Base-by-base conservation (phyloP, 176 grass and related monocot genomes). In the Sorghum bicolor region DNA sequence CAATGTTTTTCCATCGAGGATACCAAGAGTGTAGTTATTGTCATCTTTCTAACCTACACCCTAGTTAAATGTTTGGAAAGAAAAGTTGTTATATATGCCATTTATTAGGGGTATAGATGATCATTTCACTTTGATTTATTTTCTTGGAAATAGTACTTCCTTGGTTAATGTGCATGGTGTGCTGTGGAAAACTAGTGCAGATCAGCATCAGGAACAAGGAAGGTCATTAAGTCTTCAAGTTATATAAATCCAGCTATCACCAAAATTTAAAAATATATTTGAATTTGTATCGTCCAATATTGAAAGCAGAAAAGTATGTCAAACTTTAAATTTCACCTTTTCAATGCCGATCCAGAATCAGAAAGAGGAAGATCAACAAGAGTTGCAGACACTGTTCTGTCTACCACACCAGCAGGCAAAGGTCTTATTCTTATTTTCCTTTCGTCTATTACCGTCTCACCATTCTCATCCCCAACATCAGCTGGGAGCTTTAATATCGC, bases 391-490 rank as follows among this genome's bases (percentile, higher is more conserved):
- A 76, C 68, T 57, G 93, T 79, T 92, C 83, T 94, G 71, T 93
- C 85, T 82, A 91, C 85, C 28, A 76, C 68, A 66, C 79, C 79
- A 82, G 79, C 89, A 69, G 93, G 96, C 83, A 95, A 82, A 61
- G 96, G 87, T 83, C 89, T 98, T 90, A 95, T 98, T 85, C 96
- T 93, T 78, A 98, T 98, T 90, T 98, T 95, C 79, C 96, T 84
- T 93, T 98, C 96, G 87, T 98, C 89, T 61, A 98, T 96, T 72
- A 96, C 65, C 3, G 96, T 96, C 75, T 96, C 93, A 64, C 96
- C 93, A 90, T 98, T 98, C 89, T 98, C 96, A 86, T 98, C 93
- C 17, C 96, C 96, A 69, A 96, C 96, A 94, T 98, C 96, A 69
- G 93, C 91, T 85, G 96, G 96, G 75, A 98, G 89, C 80, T 98